Conservation (phyloP, 2,329 filamentous ascomycete genomes). For the Diplodia corticola region DNA sequence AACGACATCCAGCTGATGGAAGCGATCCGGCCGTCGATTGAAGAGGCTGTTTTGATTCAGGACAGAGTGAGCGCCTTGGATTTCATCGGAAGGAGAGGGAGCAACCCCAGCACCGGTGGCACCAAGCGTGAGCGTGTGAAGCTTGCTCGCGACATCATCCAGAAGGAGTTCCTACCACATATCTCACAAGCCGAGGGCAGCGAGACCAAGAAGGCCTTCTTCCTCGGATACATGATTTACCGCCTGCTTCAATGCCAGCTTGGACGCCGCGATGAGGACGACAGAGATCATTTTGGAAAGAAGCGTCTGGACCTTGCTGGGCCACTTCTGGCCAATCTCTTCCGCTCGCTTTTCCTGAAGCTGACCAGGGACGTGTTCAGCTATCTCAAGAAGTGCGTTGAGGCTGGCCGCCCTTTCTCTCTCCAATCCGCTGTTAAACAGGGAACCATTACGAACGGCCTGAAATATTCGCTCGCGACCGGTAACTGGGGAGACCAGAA, state of each 20-base stretch:
- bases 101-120: slow-evolving; percentile 58
- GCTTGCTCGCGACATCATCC: slow-evolving; percentile 89
- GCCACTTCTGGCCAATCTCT: slow-evolving; percentile 91
- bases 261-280: slow-evolving; percentile 89
- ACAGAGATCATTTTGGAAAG: slow-evolving; percentile 98
- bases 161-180: slow-evolving; percentile 94
- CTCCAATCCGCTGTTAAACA: slow-evolving; percentile 88
- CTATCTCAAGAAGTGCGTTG: slow-evolving; percentile 89
- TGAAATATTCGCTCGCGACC: slow-evolving; percentile 96
- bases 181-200: slow-evolving; percentile 94
- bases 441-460: slow-evolving; percentile 84
- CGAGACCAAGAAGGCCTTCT: slow-evolving; percentile 95
- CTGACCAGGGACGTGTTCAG: slow-evolving; percentile 88
- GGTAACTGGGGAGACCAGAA: slow-evolving; percentile 99
- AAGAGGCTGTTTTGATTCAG: slow-evolving; percentile 95
- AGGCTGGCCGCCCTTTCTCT: slow-evolving; percentile 86
- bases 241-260: slow-evolving; percentile 90
- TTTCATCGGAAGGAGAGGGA: slow-evolving; percentile 89
- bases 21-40: slow-evolving; percentile 94
- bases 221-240: slow-evolving; percentile 98
- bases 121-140: slow-evolving; percentile 87
- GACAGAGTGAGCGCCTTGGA: slow-evolving; percentile 92
- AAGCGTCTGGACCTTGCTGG: slow-evolving; percentile 95
- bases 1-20: slow-evolving; percentile 97
- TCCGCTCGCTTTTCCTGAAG: slow-evolving; percentile 87